Conservation (phyloP, 2,329 filamentous ascomycete genomes). For the Myriosclerotinia duriaeana region DNA sequence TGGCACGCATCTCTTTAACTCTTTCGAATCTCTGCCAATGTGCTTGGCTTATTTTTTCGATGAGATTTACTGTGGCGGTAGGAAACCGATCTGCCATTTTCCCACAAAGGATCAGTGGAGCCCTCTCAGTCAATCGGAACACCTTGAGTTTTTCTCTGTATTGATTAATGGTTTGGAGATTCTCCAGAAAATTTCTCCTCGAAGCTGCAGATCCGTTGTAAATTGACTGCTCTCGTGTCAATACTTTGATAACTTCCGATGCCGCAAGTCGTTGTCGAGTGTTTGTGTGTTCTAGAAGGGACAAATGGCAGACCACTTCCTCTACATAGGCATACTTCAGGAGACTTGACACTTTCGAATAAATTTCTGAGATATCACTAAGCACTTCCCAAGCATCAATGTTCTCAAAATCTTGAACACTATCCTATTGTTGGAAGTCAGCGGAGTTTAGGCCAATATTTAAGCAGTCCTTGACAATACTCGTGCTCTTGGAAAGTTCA, state of each 20-base stretch:
- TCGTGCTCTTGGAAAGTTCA: too few species aligned
- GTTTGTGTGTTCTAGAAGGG: background rate
- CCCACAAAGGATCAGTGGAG: background rate
- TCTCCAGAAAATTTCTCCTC: background rate
- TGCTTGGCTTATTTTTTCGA: background rate
- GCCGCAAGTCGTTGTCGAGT: background rate
- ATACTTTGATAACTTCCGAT: background rate
- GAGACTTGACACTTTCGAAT: background rate
- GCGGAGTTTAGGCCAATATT: background rate
- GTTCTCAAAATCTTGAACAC: background rate
- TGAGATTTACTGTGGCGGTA: background rate
- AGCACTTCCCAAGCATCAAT: background rate
- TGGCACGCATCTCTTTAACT: background rate
- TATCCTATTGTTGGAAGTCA: background rate
- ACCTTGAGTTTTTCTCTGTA: background rate
- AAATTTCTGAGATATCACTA: background rate
- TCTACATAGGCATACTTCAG: conserved; percentile 3
- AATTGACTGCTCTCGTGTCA: background rate
- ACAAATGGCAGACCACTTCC: conserved; percentile 2
- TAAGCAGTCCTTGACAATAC: background rate
- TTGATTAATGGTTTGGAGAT: background rate
- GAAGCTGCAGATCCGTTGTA: background rate
- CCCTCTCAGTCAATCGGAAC: too few species aligned
- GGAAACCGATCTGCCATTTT: background rate
- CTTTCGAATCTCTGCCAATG: background rate